These are phyloP conservation scores for Lolium multiflorum DNA, from an alignment of 176 grass and related monocot species.

Conservation along the genomic window DNA sequence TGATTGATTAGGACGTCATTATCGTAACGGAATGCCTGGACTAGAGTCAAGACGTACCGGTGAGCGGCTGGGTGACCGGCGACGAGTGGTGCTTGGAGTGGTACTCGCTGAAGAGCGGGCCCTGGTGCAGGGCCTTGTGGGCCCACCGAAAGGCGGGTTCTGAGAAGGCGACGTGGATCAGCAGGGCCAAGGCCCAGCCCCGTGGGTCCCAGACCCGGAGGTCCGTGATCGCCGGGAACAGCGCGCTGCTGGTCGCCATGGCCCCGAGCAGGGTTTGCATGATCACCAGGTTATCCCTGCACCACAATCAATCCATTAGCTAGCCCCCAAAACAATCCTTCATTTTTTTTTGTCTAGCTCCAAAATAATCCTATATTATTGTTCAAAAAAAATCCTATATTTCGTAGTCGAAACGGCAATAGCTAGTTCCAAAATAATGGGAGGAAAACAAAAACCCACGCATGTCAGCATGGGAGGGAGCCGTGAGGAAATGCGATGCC, in stretches of 20 bases:
- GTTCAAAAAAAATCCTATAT: too few relatives aligned
- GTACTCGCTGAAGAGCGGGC: constrained; percentile 57
- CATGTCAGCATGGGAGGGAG: neutral
- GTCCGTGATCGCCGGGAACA: constrained; percentile 37
- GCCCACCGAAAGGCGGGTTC: constrained; percentile 76
- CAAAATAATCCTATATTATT: too few relatives aligned
- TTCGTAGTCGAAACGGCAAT: too few relatives aligned
- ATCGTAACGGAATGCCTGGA: neutral
- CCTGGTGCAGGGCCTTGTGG: constrained; percentile 66
- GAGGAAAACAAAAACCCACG: neutral
- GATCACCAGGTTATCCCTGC: constrained; percentile 91
- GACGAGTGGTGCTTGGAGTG: constrained; percentile 77
- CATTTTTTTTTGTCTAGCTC: too few relatives aligned
- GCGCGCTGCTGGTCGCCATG: constrained; percentile 29
- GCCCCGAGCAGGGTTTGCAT: constrained; percentile 71
- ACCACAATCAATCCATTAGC: too few relatives aligned
- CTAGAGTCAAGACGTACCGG: constrained; percentile 36
- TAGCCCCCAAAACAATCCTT: too few relatives aligned
- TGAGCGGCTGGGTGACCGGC: constrained; percentile 67
- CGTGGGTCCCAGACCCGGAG: constrained; percentile 41
- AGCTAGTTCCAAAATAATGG: neutral
- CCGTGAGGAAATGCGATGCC: neutral
- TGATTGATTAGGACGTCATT: neutral
- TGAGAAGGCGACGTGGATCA: constrained; percentile 69
- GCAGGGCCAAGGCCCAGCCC: constrained; percentile 56